Percentiles rank a stretch among this genome's conserved stretches.
phyloP scores from a whole-genome alignment of 352 stramenopile species.

The Phytopythium mirpurense region DNA sequence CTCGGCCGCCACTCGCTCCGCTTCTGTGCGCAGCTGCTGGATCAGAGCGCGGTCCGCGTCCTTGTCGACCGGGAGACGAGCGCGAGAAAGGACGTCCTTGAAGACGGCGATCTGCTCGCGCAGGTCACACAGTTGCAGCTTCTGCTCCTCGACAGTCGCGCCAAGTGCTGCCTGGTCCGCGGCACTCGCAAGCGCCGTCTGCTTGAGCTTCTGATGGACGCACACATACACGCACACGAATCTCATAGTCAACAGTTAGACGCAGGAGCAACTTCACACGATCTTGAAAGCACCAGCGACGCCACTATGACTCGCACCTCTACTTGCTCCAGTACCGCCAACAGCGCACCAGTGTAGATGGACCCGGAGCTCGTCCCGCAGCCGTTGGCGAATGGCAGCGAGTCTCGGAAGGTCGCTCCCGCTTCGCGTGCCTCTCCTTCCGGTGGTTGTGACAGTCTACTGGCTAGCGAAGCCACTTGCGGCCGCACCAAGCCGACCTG shows the following conservation, averaged over 20 bases:
- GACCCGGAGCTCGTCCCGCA: slow-evolving; percentile 30
- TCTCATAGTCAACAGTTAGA: background rate
- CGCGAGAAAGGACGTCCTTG: slow-evolving; percentile 50
- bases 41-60: background rate
- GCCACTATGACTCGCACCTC: no score
- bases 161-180: slow-evolving; percentile 33
- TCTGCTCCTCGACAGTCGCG: slow-evolving; percentile 20
- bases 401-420: no score
- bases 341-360: slow-evolving; percentile 39
- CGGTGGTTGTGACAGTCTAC: background rate
- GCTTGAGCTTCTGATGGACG: slow-evolving; percentile 28
- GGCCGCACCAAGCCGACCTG: slow-evolving; percentile 14
- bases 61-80: slow-evolving; percentile 8
- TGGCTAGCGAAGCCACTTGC: slow-evolving; percentile 1
- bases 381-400: slow-evolving; percentile 28
- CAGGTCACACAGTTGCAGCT: slow-evolving; percentile 26
- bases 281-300: no score
- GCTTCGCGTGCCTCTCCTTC: background rate
- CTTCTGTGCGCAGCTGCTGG: background rate
- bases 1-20: background rate
- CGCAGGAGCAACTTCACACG: background rate
- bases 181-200: slow-evolving; percentile 22
- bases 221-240: background rate
- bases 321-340: slow-evolving; percentile 37
- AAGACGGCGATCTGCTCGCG: slow-evolving; percentile 53